Evolutionary conservation across 345 rosid genomes (phyloP).

Genomic region (Garcia nutans): DNA sequence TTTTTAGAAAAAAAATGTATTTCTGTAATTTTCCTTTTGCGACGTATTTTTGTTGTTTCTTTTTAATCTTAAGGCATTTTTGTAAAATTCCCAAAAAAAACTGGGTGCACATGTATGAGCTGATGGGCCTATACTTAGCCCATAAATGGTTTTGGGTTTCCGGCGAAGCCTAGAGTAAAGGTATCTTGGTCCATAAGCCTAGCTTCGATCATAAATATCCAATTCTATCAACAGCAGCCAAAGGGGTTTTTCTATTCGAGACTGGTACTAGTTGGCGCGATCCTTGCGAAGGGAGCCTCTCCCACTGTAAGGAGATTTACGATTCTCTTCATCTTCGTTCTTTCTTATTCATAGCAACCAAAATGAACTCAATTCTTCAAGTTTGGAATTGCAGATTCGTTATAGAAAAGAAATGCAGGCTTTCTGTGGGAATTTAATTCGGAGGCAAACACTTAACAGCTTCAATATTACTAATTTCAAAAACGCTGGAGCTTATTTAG

Average conservation of each 20-base stretch:
- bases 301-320: not conserved
- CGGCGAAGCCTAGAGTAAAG: not conserved
- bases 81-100: too few species aligned
- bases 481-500: conserved; percentile 3
- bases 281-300: not conserved
- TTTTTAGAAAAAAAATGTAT: too few species aligned
- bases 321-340: not conserved
- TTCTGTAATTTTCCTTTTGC: too few species aligned
- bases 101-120: too few species aligned
- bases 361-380: not conserved
- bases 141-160: not conserved
- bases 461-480: conserved; percentile 17
- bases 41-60: too few species aligned
- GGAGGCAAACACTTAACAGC: conserved; percentile 22
- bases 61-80: too few species aligned
- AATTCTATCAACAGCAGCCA: not conserved
- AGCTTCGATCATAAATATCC: conserved; percentile 1
- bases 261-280: not conserved
- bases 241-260: conserved; percentile 14
- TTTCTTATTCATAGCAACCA: conserved; percentile 2
- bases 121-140: not conserved
- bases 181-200: not conserved
- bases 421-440: conserved; percentile 27
- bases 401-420: conserved; percentile 38
- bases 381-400: not conserved